These are phyloP conservation scores for Acorus calamus DNA, from an alignment of 106 monocot species.

Conservation along the genomic window DNA sequence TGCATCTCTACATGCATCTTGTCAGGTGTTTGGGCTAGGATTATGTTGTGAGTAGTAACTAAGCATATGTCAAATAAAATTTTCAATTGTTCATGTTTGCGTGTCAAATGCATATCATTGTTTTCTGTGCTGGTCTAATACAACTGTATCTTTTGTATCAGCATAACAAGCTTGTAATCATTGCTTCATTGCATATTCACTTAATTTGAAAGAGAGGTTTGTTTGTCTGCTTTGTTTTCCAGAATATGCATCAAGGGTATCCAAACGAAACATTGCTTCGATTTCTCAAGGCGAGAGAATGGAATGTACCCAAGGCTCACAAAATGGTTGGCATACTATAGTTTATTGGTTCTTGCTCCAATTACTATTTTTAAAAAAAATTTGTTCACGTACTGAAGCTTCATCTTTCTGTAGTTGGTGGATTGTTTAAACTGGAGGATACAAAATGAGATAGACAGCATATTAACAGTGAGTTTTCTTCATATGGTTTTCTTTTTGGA, in stretches of 20 bases:
- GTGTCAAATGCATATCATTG: too few species aligned
- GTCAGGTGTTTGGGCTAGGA: too few species aligned
- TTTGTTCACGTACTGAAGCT: too few species aligned
- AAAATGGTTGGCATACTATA: conserved; percentile 47
- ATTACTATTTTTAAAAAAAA: too few species aligned
- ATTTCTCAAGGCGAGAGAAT: conserved; percentile 84
- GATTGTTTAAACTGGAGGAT: conserved; percentile 14
- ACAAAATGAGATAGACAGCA: conserved; percentile 11
- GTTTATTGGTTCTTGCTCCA: not conserved
- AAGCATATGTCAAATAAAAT: too few species aligned
- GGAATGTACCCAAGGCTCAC: conserved; percentile 76
- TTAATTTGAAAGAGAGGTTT: not conserved
- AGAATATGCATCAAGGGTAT: conserved; percentile 84
- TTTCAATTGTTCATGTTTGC: too few species aligned
- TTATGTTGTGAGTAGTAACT: too few species aligned
- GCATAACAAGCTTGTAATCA: too few species aligned
- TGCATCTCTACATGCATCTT: too few species aligned
- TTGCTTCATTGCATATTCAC: too few species aligned
- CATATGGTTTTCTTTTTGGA: not conserved
- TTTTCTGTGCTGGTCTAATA: too few species aligned
- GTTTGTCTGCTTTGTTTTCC: conserved; percentile 10
- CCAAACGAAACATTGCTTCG: conserved; percentile 54
- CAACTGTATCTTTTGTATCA: too few species aligned
- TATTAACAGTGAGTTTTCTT: not conserved
- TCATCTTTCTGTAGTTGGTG: not conserved